These are phyloP conservation scores for Corrigiola litoralis DNA, from an alignment of 179 eudicot species.

Conservation along the genomic window DNA sequence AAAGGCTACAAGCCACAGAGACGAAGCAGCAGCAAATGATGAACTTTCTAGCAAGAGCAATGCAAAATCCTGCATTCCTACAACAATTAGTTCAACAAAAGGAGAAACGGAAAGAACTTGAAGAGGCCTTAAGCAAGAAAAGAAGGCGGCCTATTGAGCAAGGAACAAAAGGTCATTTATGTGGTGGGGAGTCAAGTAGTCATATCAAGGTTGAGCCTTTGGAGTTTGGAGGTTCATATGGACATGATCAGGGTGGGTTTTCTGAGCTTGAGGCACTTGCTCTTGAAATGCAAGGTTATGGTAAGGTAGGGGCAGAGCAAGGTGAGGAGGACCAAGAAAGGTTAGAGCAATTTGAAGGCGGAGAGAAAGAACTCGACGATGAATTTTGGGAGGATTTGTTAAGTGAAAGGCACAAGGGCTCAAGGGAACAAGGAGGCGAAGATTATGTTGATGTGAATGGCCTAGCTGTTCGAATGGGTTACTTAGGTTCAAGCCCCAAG, in stretches of 20 bases:
- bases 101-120: slow-evolving; percentile 56
- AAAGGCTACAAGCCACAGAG: slow-evolving; percentile 69
- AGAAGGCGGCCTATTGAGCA: slow-evolving; percentile 58
- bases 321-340: slow-evolving; percentile 22
- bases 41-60: slow-evolving; percentile 80
- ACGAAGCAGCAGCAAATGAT: slow-evolving; percentile 85
- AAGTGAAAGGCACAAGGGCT: slow-evolving; percentile 42
- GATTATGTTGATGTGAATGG: slow-evolving; percentile 43
- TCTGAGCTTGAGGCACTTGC: slow-evolving; percentile 92
- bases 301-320: slow-evolving; percentile 37
- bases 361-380: slow-evolving; percentile 59
- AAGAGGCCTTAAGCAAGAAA: slow-evolving; percentile 54
- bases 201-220: slow-evolving; percentile 52
- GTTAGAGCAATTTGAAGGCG: slow-evolving; percentile 30
- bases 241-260: slow-evolving; percentile 27
- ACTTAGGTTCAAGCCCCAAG: slow-evolving; percentile 39
- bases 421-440: slow-evolving; percentile 23
- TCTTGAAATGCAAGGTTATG: slow-evolving; percentile 75
- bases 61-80: slow-evolving; percentile 74
- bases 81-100: slow-evolving; percentile 53
- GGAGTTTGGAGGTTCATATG: slow-evolving; percentile 40
- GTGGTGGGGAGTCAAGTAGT: slow-evolving; percentile 37
- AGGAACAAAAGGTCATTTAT: slow-evolving; percentile 18
- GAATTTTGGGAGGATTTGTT: slow-evolving; percentile 88
- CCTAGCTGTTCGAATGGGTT: slow-evolving; percentile 48